Evolutionary conservation across 495 filamentous ascomycete species (phyloP).

Genomic region (Penicillium soppii): DNA sequence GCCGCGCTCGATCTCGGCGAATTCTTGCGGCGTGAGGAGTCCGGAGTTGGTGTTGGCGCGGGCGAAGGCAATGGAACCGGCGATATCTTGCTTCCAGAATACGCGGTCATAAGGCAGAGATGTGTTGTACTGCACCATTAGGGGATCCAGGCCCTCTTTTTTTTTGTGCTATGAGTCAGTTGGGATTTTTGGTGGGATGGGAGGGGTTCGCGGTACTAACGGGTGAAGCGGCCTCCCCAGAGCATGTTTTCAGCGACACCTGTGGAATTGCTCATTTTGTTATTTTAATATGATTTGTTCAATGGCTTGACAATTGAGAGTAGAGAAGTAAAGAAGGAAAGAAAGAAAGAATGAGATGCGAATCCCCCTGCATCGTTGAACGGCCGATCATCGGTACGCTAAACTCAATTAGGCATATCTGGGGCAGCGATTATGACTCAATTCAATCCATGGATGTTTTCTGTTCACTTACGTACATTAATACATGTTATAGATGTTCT

Average conservation of each 20-base stretch:
- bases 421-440: conserved; percentile 3
- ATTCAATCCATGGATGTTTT: too few species aligned
- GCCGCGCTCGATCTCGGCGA: conserved; percentile 72
- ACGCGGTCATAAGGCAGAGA: conserved; percentile 81
- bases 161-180: conserved; percentile 27
- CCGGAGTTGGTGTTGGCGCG: conserved; percentile 75
- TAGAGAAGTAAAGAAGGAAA: conserved; percentile 12
- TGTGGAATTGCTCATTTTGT: conserved; percentile 43
- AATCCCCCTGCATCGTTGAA: conserved; percentile 7
- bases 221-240: conserved; percentile 82
- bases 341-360: not conserved
- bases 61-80: conserved; percentile 82
- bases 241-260: conserved; percentile 61
- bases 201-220: conserved; percentile 40
- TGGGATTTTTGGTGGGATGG: conserved; percentile 8
- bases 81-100: conserved; percentile 79
- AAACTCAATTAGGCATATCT: conserved; percentile 17
- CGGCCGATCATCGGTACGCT: conserved; percentile 24
- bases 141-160: conserved; percentile 74
- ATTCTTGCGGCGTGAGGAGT: conserved; percentile 75
- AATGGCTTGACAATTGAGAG: too few species aligned
- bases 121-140: conserved; percentile 89
- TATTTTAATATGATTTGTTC: conserved; percentile 3
- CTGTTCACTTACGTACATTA: too few species aligned
- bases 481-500: too few species aligned